Evolutionary conservation across 106 monocot genomes (phyloP).

Genomic region (Dioscorea alata): DNA sequence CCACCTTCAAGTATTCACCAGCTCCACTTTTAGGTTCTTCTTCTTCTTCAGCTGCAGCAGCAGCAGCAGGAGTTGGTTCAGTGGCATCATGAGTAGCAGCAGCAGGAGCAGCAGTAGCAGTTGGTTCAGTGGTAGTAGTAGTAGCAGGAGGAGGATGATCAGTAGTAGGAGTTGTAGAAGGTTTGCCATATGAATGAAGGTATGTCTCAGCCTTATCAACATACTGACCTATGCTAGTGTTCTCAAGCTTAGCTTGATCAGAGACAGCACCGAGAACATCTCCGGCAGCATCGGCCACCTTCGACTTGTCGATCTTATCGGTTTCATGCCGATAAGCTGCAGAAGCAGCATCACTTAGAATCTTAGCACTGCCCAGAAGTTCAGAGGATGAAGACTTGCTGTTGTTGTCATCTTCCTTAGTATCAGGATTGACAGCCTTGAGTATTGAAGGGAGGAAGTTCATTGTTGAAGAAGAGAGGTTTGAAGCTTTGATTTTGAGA

Average conservation of each 20-base stretch:
- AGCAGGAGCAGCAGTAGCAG: neutral
- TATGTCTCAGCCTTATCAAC: constrained; percentile 34
- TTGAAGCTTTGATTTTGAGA: too few relatives aligned
- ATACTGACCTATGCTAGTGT: constrained; percentile 24
- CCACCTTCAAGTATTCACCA: constrained; percentile 18
- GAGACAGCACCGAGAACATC: constrained; percentile 26
- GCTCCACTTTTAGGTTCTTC: neutral
- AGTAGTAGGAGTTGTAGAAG: neutral
- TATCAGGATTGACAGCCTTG: too few relatives aligned
- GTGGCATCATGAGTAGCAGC: neutral
- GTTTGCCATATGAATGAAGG: constrained; percentile 19
- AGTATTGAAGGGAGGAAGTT: too few relatives aligned
- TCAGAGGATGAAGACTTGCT: neutral
- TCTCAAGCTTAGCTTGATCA: constrained; percentile 17
- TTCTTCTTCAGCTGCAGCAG: neutral
- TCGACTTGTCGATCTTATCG: constrained; percentile 23
- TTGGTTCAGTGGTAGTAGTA: neutral
- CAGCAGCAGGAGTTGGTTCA: neutral
- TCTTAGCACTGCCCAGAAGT: constrained; percentile 16
- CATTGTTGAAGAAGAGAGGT: too few relatives aligned
- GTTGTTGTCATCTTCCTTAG: too few relatives aligned
- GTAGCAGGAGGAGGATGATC: neutral
- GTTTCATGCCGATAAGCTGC: neutral
- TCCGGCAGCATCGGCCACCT: constrained; percentile 19
- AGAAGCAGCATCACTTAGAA: constrained; percentile 16